These are phyloP conservation scores for Trichoderma koningiopsis DNA, from an alignment of 2,329 filamentous ascomycete genomes.

Conservation along the genomic window DNA sequence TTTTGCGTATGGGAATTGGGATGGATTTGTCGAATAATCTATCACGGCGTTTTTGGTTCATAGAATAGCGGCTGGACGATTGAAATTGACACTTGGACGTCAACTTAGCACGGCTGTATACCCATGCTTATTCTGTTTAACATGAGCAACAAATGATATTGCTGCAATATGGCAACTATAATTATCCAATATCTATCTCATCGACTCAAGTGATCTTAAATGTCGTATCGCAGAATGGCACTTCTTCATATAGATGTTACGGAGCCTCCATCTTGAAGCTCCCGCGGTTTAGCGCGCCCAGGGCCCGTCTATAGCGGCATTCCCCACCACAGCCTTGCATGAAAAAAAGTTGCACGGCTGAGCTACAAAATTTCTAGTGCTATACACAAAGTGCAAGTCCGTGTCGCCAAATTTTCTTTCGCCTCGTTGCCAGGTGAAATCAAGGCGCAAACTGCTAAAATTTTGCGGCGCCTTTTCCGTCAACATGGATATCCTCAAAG, in stretches of 20 bases:
- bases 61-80: neutral
- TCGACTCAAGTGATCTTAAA: neutral
- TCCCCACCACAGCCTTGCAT: conserved; percentile 31
- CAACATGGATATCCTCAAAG: conserved; percentile 71
- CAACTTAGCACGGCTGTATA: neutral
- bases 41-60: conserved; percentile 9
- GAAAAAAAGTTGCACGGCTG: conserved; percentile 28
- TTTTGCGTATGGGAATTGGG: neutral
- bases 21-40: neutral
- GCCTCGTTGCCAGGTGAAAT: neutral
- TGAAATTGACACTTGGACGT: neutral
- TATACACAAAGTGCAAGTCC: neutral
- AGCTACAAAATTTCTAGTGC: conserved; percentile 28
- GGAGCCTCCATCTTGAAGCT: neutral
- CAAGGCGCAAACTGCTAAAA: neutral
- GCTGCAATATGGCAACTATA: neutral
- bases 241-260: neutral
- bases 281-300: conserved; percentile 4
- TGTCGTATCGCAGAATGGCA: neutral
- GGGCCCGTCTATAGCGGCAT: neutral
- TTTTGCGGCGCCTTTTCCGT: neutral
- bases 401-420: neutral
- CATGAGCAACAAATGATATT: neutral
- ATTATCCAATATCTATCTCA: neutral
- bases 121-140: neutral